phyloP scores from a whole-genome alignment of 1,284 basidiomycete genomes.

The Tylopilus sp. region DNA sequence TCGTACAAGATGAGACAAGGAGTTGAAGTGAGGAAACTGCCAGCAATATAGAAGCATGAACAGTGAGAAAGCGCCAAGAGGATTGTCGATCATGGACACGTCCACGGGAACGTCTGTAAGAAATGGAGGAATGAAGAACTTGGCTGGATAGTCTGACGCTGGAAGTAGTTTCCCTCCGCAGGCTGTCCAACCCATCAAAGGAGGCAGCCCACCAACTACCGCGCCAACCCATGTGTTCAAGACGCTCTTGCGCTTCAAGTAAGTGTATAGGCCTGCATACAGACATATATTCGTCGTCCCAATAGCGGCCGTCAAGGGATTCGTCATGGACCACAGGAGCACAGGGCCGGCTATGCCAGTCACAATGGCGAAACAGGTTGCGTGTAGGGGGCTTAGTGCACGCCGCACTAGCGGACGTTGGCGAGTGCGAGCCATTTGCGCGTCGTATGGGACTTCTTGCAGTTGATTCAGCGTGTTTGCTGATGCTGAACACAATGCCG shows the following conservation, averaged over 20 bases:
- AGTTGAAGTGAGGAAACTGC: conserved; percentile 99
- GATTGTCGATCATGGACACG: conserved; percentile 59
- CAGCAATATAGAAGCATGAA: conserved; percentile 88
- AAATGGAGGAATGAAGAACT: conserved; percentile 55
- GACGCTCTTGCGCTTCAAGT: conserved; percentile 87
- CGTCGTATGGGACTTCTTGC: conserved; percentile 93
- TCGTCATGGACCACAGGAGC: conserved; percentile 82
- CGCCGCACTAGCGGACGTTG: conserved; percentile 85
- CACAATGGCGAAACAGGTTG: conserved; percentile 70
- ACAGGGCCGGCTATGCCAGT: conserved; percentile 78
- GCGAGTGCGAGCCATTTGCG: conserved; percentile 93
- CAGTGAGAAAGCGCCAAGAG: conserved; percentile 72
- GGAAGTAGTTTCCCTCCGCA: conserved; percentile 82
- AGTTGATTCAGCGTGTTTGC: conserved; percentile 96
- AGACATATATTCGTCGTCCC: conserved; percentile 85
- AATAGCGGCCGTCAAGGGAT: conserved; percentile 82
- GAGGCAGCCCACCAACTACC: conserved; percentile 89
- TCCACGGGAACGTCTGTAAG: conserved; percentile 41
- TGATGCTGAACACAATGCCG: conserved; percentile 86
- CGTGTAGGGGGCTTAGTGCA: conserved; percentile 82
- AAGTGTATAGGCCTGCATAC: conserved; percentile 93
- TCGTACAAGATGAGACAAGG: conserved; percentile 85
- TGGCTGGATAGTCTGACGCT: conserved; percentile 51
- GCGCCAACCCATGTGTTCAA: conserved; percentile 95
- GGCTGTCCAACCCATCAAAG: conserved; percentile 98